These are phyloP conservation scores for Kodamaea leandrae DNA, from an alignment of 805 yeast species.

Conservation along the genomic window DNA sequence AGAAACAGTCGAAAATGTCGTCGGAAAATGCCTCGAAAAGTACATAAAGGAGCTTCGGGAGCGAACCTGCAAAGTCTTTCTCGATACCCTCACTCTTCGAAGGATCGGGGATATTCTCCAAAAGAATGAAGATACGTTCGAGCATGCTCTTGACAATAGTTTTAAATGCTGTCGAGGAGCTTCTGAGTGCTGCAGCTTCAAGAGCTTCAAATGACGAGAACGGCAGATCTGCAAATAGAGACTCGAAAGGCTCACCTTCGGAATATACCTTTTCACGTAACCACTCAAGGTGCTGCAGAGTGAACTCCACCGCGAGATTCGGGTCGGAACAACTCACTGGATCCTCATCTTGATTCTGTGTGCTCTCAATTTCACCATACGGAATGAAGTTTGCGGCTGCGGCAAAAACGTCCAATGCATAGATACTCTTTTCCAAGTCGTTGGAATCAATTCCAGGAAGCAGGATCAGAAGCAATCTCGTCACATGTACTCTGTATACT, in stretches of 20 bases:
- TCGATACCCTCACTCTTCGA: constrained; percentile 52
- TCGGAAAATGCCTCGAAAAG: constrained; percentile 58
- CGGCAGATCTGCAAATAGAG: background rate
- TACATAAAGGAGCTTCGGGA: constrained; percentile 37
- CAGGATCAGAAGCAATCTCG: constrained; percentile 66
- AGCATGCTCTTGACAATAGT: constrained; percentile 56
- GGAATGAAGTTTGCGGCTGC: constrained; percentile 73
- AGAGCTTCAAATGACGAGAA: constrained; percentile 32
- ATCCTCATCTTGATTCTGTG: constrained; percentile 37
- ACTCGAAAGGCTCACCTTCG: constrained; percentile 13
- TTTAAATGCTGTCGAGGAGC: constrained; percentile 71
- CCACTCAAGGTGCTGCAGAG: constrained; percentile 59
- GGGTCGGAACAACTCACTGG: constrained; percentile 43
- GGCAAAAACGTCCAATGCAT: constrained; percentile 66
- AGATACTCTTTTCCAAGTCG: constrained; percentile 71
- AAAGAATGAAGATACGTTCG: constrained; percentile 56
- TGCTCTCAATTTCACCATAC: constrained; percentile 47
- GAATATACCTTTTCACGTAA: constrained; percentile 38
- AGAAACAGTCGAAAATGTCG: constrained; percentile 46
- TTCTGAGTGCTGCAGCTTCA: constrained; percentile 57
- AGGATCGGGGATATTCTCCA: constrained; percentile 69
- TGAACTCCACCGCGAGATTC: constrained; percentile 48
- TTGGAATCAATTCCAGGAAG: constrained; percentile 86
- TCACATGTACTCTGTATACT: constrained; percentile 70
- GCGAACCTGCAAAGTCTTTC: constrained; percentile 35